These are phyloP conservation scores for Starmerella scarabaei DNA, from an alignment of 805 yeast species.

Conservation along the genomic window DNA sequence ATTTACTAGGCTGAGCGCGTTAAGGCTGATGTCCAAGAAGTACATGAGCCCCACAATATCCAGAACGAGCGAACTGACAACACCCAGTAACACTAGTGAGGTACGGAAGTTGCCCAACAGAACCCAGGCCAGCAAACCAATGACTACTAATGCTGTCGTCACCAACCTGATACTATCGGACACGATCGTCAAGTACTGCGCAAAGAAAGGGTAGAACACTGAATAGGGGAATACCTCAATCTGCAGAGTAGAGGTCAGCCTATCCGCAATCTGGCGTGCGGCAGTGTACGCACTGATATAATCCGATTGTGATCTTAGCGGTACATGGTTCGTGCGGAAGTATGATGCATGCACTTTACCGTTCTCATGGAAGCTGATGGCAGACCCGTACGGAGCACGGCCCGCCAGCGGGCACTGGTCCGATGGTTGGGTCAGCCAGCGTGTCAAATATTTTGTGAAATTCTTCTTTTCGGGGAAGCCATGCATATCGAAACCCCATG, in stretches of 20 bases:
- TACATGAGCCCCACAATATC: slow-evolving; percentile 75
- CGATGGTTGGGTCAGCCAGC: slow-evolving; percentile 71
- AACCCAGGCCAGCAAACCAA: slow-evolving; percentile 34
- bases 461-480: slow-evolving; percentile 70
- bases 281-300: slow-evolving; percentile 69
- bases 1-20: slow-evolving; percentile 83
- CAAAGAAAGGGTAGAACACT: slow-evolving; percentile 85
- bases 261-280: slow-evolving; percentile 52
- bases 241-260: slow-evolving; percentile 30
- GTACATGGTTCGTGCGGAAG: slow-evolving; percentile 67
- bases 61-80: slow-evolving; percentile 51
- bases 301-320: slow-evolving; percentile 70
- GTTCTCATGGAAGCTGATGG: slow-evolving; percentile 28
- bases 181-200: slow-evolving; percentile 64
- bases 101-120: slow-evolving; percentile 56
- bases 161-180: slow-evolving; percentile 40
- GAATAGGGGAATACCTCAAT: slow-evolving; percentile 74
- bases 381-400: slow-evolving; percentile 69
- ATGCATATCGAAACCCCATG: slow-evolving; percentile 50
- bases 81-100: slow-evolving; percentile 42
- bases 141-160: slow-evolving; percentile 26
- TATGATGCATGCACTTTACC: slow-evolving; percentile 14
- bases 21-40: slow-evolving; percentile 58
- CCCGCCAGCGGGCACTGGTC: slow-evolving; percentile 95
- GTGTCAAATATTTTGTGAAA: slow-evolving; percentile 56